These are phyloP conservation scores for Chloris gayana DNA, from an alignment of 176 grass and related monocot species.

Conservation along the genomic window DNA sequence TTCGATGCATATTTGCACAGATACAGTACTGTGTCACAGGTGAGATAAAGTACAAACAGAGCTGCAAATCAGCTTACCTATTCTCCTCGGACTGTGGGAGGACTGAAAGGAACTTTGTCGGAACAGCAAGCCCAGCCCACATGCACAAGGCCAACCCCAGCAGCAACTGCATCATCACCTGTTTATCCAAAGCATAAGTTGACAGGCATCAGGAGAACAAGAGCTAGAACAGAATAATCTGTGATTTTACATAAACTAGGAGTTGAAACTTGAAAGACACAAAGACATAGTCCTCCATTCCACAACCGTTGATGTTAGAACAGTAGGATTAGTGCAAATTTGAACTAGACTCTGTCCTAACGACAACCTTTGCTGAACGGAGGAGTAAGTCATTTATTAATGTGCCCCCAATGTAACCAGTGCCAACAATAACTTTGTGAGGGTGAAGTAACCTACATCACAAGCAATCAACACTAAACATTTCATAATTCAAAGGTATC, in stretches of 20 bases:
- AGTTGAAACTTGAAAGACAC: neutral
- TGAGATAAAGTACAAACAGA: neutral
- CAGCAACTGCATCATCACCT: conserved; percentile 85
- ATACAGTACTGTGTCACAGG: neutral
- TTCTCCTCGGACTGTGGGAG: conserved; percentile 91
- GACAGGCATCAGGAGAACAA: neutral
- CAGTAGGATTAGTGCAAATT: no score
- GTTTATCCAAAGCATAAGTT: conserved; percentile 31
- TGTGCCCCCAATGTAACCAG: neutral
- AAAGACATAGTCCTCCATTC: neutral
- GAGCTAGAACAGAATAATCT: neutral
- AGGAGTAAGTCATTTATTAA: no score
- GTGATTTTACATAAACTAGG: neutral
- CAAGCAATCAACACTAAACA: neutral
- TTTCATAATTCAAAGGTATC: neutral
- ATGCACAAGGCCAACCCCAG: conserved; percentile 76
- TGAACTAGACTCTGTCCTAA: no score
- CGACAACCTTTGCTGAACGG: no score
- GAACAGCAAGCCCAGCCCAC: conserved; percentile 78
- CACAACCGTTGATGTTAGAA: no score
- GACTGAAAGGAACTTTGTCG: conserved; percentile 70
- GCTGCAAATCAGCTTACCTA: conserved; percentile 49
- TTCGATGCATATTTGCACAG: neutral
- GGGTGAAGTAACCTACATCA: neutral
- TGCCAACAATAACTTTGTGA: neutral